Evolutionary conservation across 1,139 yeast genomes (phyloP).

Genomic region (Saccharomyces pastorianus): DNA sequence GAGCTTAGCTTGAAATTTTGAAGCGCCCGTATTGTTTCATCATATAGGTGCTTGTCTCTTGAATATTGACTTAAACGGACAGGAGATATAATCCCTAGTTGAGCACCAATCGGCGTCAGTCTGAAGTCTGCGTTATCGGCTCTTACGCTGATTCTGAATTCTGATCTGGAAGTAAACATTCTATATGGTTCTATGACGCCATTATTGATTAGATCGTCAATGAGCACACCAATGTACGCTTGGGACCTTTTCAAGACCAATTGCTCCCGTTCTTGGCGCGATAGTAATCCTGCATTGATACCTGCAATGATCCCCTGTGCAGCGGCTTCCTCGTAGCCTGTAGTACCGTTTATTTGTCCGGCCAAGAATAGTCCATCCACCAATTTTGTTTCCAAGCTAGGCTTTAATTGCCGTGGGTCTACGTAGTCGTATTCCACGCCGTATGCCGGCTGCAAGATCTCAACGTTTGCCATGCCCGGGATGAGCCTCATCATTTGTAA

Average conservation of each 20-base stretch:
- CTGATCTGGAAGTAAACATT: slow-evolving; percentile 95
- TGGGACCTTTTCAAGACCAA: slow-evolving; percentile 63
- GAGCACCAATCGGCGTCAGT: slow-evolving; percentile 60
- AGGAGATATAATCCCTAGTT: slow-evolving; percentile 59
- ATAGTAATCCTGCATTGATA: slow-evolving; percentile 59
- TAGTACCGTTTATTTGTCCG: slow-evolving; percentile 97
- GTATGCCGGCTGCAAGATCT: slow-evolving; percentile 89
- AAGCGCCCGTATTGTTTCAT: slow-evolving; percentile 41
- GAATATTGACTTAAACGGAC: slow-evolving; percentile 47
- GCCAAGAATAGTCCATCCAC: slow-evolving; percentile 79
- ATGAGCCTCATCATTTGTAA: slow-evolving; percentile 62
- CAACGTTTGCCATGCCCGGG: slow-evolving; percentile 82
- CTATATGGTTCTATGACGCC: slow-evolving; percentile 97
- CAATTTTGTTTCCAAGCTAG: slow-evolving; percentile 73
- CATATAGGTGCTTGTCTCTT: slow-evolving; percentile 42
- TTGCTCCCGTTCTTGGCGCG: slow-evolving; percentile 25
- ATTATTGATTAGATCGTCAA: slow-evolving; percentile 89
- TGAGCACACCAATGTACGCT: slow-evolving; percentile 85
- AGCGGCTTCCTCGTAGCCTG: slow-evolving; percentile 98
- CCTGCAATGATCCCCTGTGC: slow-evolving; percentile 96
- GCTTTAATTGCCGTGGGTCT: slow-evolving; percentile 79
- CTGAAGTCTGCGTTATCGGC: slow-evolving; percentile 91
- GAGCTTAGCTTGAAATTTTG: slow-evolving; percentile 43
- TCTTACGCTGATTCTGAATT: slow-evolving; percentile 79
- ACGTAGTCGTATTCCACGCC: slow-evolving; percentile 97